Evolutionary conservation across 1,284 basidiomycete species (phyloP).

Genomic region (Quambalaria eucalypti): DNA sequence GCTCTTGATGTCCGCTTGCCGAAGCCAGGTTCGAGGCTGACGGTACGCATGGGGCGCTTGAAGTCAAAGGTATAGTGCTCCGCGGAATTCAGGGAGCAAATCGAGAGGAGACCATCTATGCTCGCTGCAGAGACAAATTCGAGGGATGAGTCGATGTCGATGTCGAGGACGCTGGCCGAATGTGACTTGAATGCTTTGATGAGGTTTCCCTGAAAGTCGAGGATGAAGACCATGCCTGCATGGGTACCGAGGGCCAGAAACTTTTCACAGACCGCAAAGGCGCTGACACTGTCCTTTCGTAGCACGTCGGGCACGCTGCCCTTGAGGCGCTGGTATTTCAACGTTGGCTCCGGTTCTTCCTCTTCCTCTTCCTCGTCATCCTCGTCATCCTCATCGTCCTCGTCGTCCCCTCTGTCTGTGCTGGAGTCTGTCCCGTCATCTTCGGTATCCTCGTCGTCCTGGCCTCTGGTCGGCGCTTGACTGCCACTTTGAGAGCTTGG

Average conservation of each 20-base stretch:
- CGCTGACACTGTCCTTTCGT: constrained; percentile 60
- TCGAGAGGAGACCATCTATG: constrained; percentile 88
- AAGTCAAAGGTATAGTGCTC: constrained; percentile 81
- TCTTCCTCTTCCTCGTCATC: constrained; percentile 9
- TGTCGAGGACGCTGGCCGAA: constrained; percentile 76
- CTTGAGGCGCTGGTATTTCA: constrained; percentile 79
- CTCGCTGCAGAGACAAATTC: constrained; percentile 89
- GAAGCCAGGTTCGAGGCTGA: constrained; percentile 85
- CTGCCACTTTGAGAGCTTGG: background rate
- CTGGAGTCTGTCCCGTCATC: background rate
- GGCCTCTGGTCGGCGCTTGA: background rate
- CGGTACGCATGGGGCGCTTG: constrained; percentile 79
- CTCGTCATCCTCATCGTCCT: constrained; percentile 12
- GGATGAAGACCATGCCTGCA: constrained; percentile 76
- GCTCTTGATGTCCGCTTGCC: constrained; percentile 70
- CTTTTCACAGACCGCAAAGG: constrained; percentile 60
- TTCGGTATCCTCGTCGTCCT: background rate
- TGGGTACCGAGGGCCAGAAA: constrained; percentile 79
- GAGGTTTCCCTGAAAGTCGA: constrained; percentile 69
- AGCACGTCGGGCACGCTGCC: constrained; percentile 70
- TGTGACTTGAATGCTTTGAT: constrained; percentile 88
- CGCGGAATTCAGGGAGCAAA: constrained; percentile 70
- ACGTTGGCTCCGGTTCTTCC: constrained; percentile 48
- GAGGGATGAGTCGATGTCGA: constrained; percentile 67
- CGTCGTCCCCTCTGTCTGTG: constrained; percentile 1